Percentiles rank a stretch among this genome's conserved stretches.
Conservation (phyloP, 2,329 filamentous ascomycete genomes). For the Aspergillus sp. region DNA sequence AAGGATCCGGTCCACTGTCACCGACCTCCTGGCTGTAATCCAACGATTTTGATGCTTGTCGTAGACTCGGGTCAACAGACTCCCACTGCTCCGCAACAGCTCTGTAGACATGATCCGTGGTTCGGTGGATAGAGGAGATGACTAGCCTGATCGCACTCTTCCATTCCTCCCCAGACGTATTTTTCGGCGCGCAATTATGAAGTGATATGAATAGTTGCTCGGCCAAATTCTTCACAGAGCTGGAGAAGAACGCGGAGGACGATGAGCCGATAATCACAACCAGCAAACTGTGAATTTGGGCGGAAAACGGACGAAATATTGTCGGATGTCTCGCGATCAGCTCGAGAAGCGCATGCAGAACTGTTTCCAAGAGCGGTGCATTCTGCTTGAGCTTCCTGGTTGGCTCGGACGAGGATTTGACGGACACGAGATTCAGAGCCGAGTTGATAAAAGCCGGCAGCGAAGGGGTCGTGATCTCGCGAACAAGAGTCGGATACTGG, state of each 20-base stretch:
- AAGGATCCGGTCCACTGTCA: conserved; percentile 31
- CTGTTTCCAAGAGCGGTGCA: conserved; percentile 51
- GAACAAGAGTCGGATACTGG: conserved; percentile 68
- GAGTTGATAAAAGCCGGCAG: conserved; percentile 64
- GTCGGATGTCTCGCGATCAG: conserved; percentile 74
- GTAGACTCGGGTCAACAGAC: conserved; percentile 44
- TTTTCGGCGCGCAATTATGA: conserved; percentile 73
- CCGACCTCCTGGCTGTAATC: conserved; percentile 27
- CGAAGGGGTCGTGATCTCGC: conserved; percentile 80
- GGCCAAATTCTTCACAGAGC: conserved; percentile 48
- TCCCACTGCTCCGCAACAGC: conserved; percentile 76
- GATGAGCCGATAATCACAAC: conserved; percentile 54
- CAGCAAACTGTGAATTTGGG: conserved; percentile 56
- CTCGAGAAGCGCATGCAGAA: conserved; percentile 61
- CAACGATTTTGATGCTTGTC: conserved; percentile 23
- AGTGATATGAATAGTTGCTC: conserved; percentile 60
- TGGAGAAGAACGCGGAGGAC: conserved; percentile 46
- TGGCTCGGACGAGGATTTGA: conserved; percentile 34
- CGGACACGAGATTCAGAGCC: conserved; percentile 56
- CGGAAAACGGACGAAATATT: conserved; percentile 66
- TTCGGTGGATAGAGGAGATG: conserved; percentile 57
- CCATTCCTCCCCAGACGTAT: conserved; percentile 70
- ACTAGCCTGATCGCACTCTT: conserved; percentile 53
- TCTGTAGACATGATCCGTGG: conserved; percentile 68
- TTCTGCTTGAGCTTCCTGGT: conserved; percentile 28